Evolutionary conservation across 1,284 basidiomycete genomes (phyloP).

Genomic region (Fomitopsis schrenkii): DNA sequence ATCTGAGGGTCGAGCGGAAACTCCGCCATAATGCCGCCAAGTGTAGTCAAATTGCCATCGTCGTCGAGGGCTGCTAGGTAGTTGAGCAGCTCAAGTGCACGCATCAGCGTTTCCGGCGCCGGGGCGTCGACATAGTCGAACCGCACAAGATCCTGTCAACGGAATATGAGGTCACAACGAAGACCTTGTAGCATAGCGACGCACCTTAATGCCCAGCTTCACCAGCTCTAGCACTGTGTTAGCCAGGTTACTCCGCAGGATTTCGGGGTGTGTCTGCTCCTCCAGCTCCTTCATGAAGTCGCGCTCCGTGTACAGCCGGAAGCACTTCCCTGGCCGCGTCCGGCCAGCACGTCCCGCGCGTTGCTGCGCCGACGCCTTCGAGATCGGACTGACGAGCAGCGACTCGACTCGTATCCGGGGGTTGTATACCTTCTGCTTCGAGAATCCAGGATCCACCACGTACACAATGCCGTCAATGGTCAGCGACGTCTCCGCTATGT

Average conservation of each 20-base stretch:
- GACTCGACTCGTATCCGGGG: constrained; percentile 96
- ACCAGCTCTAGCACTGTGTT: constrained; percentile 94
- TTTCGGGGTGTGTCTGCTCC: constrained; percentile 97
- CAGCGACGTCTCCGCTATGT: constrained; percentile 96
- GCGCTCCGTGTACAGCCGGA: constrained; percentile 95
- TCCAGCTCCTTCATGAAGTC: constrained; percentile 96
- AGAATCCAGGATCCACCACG: constrained; percentile 97
- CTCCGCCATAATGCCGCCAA: constrained; percentile 98
- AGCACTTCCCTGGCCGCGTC: constrained; percentile 96
- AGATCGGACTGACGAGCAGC: constrained; percentile 91
- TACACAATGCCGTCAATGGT: constrained; percentile 99
- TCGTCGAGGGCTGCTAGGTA: constrained; percentile 96
- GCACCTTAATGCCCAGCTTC: constrained; percentile 83
- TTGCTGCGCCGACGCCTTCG: constrained; percentile 95
- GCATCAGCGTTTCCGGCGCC: constrained; percentile 92
- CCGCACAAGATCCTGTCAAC: constrained; percentile 72
- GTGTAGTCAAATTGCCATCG: constrained; percentile 89
- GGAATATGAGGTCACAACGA: too few relatives aligned
- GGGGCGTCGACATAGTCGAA: constrained; percentile 99
- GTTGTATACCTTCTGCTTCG: constrained; percentile 97
- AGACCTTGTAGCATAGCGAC: constrained; percentile 4
- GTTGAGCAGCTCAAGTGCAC: constrained; percentile 91
- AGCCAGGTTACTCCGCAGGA: constrained; percentile 87
- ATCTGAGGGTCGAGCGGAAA: constrained; percentile 95
- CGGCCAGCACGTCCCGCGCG: constrained; percentile 95